These are phyloP conservation scores for Citrus reticulata DNA, from an alignment of 345 rosid species.

Conservation along the genomic window DNA sequence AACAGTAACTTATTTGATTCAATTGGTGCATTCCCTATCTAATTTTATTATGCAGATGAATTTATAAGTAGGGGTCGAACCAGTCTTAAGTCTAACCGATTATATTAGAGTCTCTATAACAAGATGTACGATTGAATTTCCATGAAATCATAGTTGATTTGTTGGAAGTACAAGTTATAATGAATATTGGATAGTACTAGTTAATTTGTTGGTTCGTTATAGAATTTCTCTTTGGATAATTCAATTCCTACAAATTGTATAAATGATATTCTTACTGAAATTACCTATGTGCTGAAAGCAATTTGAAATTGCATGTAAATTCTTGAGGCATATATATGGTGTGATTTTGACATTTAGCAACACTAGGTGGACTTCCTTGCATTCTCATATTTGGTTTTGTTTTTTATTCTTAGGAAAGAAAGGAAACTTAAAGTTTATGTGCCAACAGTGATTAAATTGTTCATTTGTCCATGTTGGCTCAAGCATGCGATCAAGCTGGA, in stretches of 20 bases:
- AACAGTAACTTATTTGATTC: background rate
- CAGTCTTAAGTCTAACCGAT: background rate
- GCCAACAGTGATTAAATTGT: background rate
- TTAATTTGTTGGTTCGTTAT: background rate
- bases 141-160: background rate
- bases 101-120: background rate
- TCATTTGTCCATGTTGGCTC: background rate
- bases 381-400: background rate
- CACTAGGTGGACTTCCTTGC: background rate
- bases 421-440: background rate
- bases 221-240: background rate
- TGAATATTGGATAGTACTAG: background rate
- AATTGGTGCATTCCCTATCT: background rate
- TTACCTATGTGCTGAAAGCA: background rate
- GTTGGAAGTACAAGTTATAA: background rate
- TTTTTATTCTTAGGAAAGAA: background rate
- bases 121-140: background rate
- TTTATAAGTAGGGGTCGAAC: background rate
- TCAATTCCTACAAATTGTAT: background rate
- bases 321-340: background rate
- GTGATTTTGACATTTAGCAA: background rate
- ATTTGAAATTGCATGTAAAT: background rate
- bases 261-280: background rate
- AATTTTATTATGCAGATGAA: background rate
- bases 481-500: background rate